Conservation (phyloP, 108 stramenopile species). For the Chaetoceros muelleri region DNA sequence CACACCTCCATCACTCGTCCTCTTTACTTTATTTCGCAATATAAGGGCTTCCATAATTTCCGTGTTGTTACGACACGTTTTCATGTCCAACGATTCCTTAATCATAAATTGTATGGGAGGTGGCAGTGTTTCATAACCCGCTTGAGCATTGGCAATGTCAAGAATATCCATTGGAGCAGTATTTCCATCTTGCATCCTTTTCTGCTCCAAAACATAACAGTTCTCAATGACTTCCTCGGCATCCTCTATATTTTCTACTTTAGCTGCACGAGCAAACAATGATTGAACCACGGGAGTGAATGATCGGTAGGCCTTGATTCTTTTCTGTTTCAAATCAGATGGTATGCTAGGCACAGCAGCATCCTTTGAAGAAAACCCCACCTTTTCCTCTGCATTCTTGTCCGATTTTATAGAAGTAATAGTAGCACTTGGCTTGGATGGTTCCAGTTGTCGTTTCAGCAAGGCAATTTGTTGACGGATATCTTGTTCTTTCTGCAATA, state of each 20-base stretch:
- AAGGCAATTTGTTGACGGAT: neutral
- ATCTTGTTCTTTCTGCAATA: slow-evolving; percentile 13
- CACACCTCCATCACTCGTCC: neutral
- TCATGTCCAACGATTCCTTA: neutral
- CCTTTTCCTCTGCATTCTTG: neutral
- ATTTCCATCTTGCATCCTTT: neutral
- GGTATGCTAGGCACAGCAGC: neutral
- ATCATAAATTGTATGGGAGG: neutral
- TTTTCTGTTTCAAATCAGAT: neutral
- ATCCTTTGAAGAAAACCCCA: neutral
- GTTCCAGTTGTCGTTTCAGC: neutral
- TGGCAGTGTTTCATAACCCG: neutral
- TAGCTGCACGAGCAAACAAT: neutral
- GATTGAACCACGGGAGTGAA: neutral
- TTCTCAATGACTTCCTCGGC: neutral
- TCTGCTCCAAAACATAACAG: neutral
- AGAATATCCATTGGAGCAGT: neutral
- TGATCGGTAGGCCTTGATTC: neutral
- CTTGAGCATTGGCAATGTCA: neutral
- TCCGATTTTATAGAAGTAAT: neutral
- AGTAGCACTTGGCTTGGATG: neutral
- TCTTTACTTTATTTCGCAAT: slow-evolving; percentile 7
- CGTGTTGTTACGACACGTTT: slow-evolving; percentile 4
- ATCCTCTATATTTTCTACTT: neutral
- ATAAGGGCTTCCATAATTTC: slow-evolving; percentile 14